Conservation (phyloP, 139 green algal species). For the Pleodorina starrii region DNA sequence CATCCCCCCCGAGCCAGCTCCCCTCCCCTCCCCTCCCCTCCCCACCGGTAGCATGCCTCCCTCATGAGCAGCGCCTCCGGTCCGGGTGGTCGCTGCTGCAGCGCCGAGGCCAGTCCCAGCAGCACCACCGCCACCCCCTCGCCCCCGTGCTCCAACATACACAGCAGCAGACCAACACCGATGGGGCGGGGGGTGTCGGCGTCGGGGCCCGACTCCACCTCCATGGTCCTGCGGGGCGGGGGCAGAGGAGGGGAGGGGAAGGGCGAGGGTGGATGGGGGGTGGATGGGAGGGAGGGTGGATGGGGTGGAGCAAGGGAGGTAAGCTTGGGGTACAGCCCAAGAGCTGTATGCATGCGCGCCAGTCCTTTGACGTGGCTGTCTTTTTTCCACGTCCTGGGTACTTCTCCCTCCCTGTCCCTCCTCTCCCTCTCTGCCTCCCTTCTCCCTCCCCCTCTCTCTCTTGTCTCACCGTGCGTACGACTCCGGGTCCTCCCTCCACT, state of each 20-base stretch:
- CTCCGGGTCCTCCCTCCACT: slow-evolving; percentile 81
- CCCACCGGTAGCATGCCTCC: slow-evolving; percentile 78
- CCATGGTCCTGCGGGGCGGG: slow-evolving; percentile 64
- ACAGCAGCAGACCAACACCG: slow-evolving; percentile 84
- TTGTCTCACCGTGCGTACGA: slow-evolving; percentile 67
- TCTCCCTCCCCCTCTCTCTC: too few species aligned
- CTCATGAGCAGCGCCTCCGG: slow-evolving; percentile 68
- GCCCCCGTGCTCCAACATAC: slow-evolving; percentile 80
- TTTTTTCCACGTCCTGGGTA: too few species aligned
- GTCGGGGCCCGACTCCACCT: slow-evolving; percentile 82
- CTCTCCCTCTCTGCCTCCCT: too few species aligned
- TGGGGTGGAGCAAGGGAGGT: too few species aligned
- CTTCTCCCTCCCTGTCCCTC: too few species aligned
- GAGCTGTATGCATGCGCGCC: too few species aligned
- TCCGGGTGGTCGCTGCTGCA: slow-evolving; percentile 1
- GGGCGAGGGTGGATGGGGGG: too few species aligned
- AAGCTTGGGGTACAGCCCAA: too few species aligned
- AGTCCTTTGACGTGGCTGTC: too few species aligned
- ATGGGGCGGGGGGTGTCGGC: slow-evolving; percentile 84
- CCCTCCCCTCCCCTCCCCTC: not conserved
- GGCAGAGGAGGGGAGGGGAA: not conserved
- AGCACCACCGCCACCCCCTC: slow-evolving; percentile 66
- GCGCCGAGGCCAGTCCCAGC: slow-evolving; percentile 46
- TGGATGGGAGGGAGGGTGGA: too few species aligned
- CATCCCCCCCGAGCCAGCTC: not conserved